Evolutionary conservation across 1,284 basidiomycete genomes (phyloP).

Genomic region (Neolentinus lepideus): DNA sequence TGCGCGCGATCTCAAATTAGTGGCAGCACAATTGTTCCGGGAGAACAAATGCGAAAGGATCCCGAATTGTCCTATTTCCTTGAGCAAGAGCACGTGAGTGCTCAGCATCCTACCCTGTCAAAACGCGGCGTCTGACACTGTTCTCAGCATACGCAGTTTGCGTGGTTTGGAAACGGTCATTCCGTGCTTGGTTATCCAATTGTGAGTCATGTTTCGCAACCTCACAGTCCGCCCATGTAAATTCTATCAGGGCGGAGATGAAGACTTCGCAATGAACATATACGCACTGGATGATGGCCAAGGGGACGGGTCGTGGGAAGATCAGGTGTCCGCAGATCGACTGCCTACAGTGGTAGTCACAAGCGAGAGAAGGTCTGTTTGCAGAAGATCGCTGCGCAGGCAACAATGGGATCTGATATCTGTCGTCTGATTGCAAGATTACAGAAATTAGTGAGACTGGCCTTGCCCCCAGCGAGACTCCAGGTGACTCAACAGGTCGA

Average conservation of each 20-base stretch:
- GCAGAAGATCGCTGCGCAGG: neutral
- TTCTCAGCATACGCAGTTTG: constrained; percentile 25
- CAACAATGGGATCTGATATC: constrained; percentile 1
- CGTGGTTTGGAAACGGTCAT: constrained; percentile 34
- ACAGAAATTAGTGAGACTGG: constrained; percentile 30
- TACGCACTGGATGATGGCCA: constrained; percentile 13
- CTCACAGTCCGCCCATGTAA: constrained; percentile 10
- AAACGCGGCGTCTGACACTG: constrained; percentile 1
- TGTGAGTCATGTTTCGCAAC: constrained; percentile 22
- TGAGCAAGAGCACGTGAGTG: constrained; percentile 14
- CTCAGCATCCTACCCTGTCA: neutral
- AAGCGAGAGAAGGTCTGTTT: constrained; percentile 30
- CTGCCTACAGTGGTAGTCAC: constrained; percentile 7
- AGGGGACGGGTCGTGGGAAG: constrained; percentile 11
- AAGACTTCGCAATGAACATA: constrained; percentile 23
- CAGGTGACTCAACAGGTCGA: constrained; percentile 28
- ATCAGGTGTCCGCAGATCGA: constrained; percentile 10
- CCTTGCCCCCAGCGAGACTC: constrained; percentile 25
- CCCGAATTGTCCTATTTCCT: constrained; percentile 25
- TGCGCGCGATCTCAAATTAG: constrained; percentile 1
- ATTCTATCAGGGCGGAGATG: constrained; percentile 8
- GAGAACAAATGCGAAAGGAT: constrained; percentile 29
- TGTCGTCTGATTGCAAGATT: constrained; percentile 26
- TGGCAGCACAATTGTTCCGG: constrained; percentile 35
- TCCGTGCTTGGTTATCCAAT: constrained; percentile 28